Evolutionary conservation across 1,284 basidiomycete genomes (phyloP), one percentile per base, ranked within the genome.

Genomic region (Uromyces viciae-fabae): DNA sequence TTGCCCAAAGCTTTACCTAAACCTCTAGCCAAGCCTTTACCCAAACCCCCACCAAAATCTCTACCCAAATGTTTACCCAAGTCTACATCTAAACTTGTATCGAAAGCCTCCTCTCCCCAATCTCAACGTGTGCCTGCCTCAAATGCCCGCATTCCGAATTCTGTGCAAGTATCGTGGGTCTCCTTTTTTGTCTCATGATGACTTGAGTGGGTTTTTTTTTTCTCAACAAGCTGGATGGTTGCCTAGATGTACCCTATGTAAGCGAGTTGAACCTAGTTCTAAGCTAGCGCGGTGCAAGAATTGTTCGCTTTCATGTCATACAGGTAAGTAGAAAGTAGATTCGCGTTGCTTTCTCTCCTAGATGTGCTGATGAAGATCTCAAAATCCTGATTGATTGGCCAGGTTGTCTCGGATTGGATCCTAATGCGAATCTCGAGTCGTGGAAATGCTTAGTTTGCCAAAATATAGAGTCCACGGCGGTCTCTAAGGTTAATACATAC

Each of bases 371-470:
- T n/a, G n/a, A n/a, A n/a, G n/a, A n/a, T n/a, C n/a, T n/a, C n/a
- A n/a, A n/a, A n/a, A n/a, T n/a, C n/a, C 64, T 19, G 14, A 42
- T 71, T 25, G 31, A 11, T 42, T 52, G 7, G 25, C 31, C 42
- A 80, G 77, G 40, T 38, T 80, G 77, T 58, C 54, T 69, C 49
- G 77, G 77, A 17, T 33, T 80, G 22, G 77, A 80, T 36, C n/a
- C 36, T 28, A 36, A 46, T 14, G 38, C 56, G 54, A 69, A 80
- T 33, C 43, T 46, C 31, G 28, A 54, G 31, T 25, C 66, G 2
- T 80, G 77, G 77, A 56, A 62, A 62, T 80, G 77, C 38, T 40
- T 80, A 40, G 52, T 80, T 17, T 80, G 77, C 52, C 66, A 72
- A 56, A 80, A 60, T 22, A 42, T 56, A 17, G 77, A 71, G 14